A percentile compares a stretch with the other conserved stretches of the same genome.
Conservation (phyloP, 768 basidiomycete species). For the Kwoniella bestiolae region DNA sequence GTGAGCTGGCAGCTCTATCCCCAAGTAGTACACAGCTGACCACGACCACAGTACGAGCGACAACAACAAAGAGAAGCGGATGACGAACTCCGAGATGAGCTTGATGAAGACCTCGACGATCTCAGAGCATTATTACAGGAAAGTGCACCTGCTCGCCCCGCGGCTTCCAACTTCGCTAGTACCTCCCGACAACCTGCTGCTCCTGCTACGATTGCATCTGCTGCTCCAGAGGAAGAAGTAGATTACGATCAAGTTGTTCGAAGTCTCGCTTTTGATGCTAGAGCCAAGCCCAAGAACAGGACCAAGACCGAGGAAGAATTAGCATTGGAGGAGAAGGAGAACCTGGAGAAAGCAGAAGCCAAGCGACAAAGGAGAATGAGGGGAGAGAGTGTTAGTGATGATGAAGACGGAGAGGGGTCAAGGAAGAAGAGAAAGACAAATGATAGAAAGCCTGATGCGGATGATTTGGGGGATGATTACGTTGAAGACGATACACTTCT, state of each 20-base stretch:
- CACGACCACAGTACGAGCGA: constrained; percentile 68
- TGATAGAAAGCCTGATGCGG: constrained; percentile 68
- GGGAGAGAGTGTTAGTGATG: constrained; percentile 71
- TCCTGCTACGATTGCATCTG: constrained; percentile 1
- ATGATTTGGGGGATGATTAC: constrained; percentile 90
- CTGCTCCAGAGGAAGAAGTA: constrained; percentile 51
- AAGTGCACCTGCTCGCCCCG: constrained; percentile 35
- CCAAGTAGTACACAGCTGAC: constrained; percentile 13
- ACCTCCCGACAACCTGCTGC: constrained; percentile 39
- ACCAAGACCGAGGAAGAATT: constrained; percentile 96
- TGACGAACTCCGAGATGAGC: constrained; percentile 79
- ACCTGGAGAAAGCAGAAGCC: constrained; percentile 82
- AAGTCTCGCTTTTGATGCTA: constrained; percentile 87
- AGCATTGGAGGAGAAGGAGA: constrained; percentile 83
- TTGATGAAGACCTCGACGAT: constrained; percentile 84
- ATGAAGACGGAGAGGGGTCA: constrained; percentile 61
- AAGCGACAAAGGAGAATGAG: constrained; percentile 79
- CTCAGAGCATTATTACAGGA: constrained; percentile 70
- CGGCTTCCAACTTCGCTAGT: constrained; percentile 46
- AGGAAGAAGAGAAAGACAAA: constrained; percentile 51
- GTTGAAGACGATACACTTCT: constrained; percentile 45
- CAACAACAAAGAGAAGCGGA: constrained; percentile 86
- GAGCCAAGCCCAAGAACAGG: constrained; percentile 90
- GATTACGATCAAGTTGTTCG: constrained; percentile 92
- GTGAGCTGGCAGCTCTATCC: constrained; percentile 59